phyloP scores from a whole-genome alignment of 495 filamentous ascomycete species.

The Penicillium taxi region DNA sequence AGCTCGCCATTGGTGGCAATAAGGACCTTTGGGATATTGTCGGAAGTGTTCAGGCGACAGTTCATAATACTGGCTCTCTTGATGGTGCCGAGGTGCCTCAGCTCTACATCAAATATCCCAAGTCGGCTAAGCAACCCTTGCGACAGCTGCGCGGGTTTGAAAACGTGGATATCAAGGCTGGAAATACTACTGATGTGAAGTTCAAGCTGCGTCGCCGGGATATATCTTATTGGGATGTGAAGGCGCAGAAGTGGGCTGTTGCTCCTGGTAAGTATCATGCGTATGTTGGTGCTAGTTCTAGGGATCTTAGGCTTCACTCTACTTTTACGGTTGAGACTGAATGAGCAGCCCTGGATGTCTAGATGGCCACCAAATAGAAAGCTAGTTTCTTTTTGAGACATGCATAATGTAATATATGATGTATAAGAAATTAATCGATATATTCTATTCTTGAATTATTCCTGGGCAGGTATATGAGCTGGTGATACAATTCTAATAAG shows the following conservation, averaged over 20 bases:
- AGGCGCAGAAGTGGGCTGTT: conserved; percentile 46
- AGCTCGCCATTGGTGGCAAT: conserved; percentile 45
- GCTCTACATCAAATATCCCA: conserved; percentile 54
- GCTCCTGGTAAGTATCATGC: conserved; percentile 17
- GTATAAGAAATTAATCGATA: no score
- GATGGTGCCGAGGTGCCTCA: conserved; percentile 50
- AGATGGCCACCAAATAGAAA: no score
- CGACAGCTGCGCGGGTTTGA: conserved; percentile 52
- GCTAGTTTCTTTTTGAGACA: no score
- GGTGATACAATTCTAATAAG: no score
- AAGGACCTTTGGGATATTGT: conserved; percentile 48
- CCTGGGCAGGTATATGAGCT: no score
- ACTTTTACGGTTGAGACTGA: conserved; percentile 45
- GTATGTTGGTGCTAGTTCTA: conserved; percentile 9
- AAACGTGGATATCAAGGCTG: conserved; percentile 30
- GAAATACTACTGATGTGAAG: conserved; percentile 31
- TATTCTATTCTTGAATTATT: no score
- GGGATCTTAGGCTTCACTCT: conserved; percentile 8
- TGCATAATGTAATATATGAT: no score
- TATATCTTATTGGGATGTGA: conserved; percentile 54
- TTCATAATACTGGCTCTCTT: conserved; percentile 48
- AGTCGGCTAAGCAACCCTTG: conserved; percentile 5
- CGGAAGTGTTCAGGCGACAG: conserved; percentile 37
- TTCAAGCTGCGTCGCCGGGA: conserved; percentile 52
- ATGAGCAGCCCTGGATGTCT: neutral